phyloP scores from a whole-genome alignment of 352 stramenopile species.

The Phytophthora rubi region DNA sequence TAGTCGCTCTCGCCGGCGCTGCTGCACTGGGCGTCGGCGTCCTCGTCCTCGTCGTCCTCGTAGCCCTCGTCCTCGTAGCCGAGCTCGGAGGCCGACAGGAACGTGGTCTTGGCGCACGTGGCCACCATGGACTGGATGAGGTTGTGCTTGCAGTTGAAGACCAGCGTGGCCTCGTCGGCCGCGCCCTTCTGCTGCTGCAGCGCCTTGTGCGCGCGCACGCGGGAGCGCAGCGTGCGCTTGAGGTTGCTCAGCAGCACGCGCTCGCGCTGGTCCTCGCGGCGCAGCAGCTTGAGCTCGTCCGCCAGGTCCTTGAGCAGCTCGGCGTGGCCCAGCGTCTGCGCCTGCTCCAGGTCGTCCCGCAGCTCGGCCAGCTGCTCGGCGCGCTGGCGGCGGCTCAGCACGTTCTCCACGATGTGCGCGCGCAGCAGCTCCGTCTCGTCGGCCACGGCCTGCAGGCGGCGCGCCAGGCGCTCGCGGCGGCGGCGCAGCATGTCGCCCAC shows the following conservation, averaged over 20 bases:
- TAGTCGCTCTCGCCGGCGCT: constrained; percentile 49
- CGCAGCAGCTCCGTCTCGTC: constrained; percentile 65
- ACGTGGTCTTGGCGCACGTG: constrained; percentile 49
- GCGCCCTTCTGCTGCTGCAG: constrained; percentile 43
- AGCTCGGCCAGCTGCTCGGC: constrained; percentile 52
- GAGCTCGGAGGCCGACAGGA: constrained; percentile 21
- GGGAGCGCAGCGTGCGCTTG: constrained; percentile 48
- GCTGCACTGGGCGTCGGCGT: constrained; percentile 37
- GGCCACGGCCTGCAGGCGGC: constrained; percentile 46
- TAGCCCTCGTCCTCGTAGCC: constrained; percentile 40
- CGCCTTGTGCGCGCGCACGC: constrained; percentile 41
- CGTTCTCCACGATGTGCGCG: constrained; percentile 59
- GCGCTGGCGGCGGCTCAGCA: constrained; percentile 53
- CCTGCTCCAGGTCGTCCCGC: constrained; percentile 60
- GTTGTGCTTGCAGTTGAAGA: constrained; percentile 63
- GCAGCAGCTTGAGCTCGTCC: constrained; percentile 54
- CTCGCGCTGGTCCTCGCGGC: constrained; percentile 56
- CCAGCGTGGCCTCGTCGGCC: constrained; percentile 53
- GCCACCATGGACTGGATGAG: constrained; percentile 64
- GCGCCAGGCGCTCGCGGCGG: constrained; percentile 54
- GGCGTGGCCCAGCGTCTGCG: constrained; percentile 57
- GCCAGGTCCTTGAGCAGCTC: constrained; percentile 56
- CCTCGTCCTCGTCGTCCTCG: constrained; percentile 34
- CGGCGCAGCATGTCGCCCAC: constrained; percentile 62
- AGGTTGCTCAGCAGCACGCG: constrained; percentile 54